Evolutionary conservation across 441 rosid genomes (phyloP).

Genomic region (Sinapis alba): DNA sequence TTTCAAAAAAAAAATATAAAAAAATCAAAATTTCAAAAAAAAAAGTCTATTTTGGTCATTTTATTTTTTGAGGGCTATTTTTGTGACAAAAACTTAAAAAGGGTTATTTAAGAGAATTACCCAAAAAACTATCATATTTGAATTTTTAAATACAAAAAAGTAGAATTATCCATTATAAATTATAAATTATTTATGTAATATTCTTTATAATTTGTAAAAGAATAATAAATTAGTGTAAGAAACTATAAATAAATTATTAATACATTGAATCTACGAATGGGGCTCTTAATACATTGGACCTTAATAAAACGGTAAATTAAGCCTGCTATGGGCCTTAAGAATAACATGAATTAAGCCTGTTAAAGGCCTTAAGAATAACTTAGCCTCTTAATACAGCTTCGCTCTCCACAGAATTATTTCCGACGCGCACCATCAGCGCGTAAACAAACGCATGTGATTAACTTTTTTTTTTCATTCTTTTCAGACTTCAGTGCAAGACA

Average conservation of each 20-base stretch:
- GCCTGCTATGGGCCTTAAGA: not conserved
- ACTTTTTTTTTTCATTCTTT: not conserved
- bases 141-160: not conserved
- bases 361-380: not conserved
- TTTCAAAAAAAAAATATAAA: no score
- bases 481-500: not conserved
- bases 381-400: not conserved
- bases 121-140: not conserved
- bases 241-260: not conserved
- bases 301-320: not conserved
- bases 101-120: no score
- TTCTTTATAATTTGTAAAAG: not conserved
- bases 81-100: no score
- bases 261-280: not conserved
- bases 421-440: not conserved
- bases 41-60: no score
- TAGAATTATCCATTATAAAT: no score
- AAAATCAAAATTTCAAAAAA: no score
- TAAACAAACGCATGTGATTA: not conserved
- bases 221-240: not conserved
- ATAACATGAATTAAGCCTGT: not conserved
- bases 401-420: not conserved
- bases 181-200: no score
- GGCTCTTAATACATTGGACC: not conserved
- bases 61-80: no score